These are phyloP conservation scores for Thelonectria discophora DNA, from an alignment of 2,329 filamentous ascomycete species.

Conservation along the genomic window DNA sequence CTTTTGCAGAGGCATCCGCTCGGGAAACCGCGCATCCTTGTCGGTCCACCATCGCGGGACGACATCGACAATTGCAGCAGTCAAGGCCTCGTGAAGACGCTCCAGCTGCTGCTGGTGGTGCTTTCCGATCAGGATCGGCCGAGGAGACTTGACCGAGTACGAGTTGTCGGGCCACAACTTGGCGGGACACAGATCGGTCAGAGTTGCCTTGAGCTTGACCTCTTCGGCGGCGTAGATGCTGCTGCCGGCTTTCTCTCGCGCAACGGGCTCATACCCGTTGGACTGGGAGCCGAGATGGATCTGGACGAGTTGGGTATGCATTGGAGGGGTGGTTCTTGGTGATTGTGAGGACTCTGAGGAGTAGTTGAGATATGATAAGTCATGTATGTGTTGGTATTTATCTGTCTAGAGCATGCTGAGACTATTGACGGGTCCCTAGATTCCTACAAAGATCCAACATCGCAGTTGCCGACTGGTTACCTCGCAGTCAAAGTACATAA, in stretches of 20 bases:
- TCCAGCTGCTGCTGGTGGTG: slow-evolving; percentile 44
- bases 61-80: slow-evolving; percentile 46
- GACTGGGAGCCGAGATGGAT: slow-evolving; percentile 27
- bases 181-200: slow-evolving; percentile 38
- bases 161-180: slow-evolving; percentile 44
- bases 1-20: slow-evolving; percentile 47
- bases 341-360: neutral
- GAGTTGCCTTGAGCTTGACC: slow-evolving; percentile 22
- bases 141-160: slow-evolving; percentile 41
- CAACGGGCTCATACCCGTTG: slow-evolving; percentile 20
- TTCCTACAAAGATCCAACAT: too few species aligned
- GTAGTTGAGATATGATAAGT: neutral
- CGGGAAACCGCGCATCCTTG: slow-evolving; percentile 40
- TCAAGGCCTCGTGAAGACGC: slow-evolving; percentile 45
- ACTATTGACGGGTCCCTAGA: too few species aligned
- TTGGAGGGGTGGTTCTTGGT: neutral
- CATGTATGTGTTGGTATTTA: slow-evolving; percentile 9
- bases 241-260: neutral
- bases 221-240: slow-evolving; percentile 31
- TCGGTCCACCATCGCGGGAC: slow-evolving; percentile 53
- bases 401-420: neutral
- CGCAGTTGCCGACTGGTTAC: too few species aligned
- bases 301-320: slow-evolving; percentile 33
- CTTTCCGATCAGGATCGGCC: slow-evolving; percentile 47
- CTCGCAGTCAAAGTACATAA: too few species aligned